Percentiles rank a stretch among this genome's conserved stretches.
Conservation (phyloP, 192 early-diverging fungal species). For the Rhizophlyctis rosea region DNA sequence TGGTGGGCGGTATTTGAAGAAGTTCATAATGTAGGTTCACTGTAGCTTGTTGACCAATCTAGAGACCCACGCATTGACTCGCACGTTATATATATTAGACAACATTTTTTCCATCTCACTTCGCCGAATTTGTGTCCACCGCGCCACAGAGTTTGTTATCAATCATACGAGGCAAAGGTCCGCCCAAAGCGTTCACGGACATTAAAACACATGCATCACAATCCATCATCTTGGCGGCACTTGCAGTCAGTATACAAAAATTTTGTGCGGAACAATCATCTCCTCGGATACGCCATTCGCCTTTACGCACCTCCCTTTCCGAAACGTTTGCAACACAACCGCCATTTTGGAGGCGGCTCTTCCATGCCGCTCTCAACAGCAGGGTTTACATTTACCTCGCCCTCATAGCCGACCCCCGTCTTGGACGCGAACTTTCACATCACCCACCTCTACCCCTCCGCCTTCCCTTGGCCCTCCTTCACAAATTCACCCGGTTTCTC, state of each 20-base stretch:
- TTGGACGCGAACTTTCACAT: constrained; percentile 31
- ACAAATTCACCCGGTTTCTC: constrained; percentile 10
- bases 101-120: too few relatives aligned
- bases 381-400: constrained; percentile 24
- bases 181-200: too few relatives aligned
- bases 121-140: too few relatives aligned
- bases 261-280: not conserved
- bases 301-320: too few relatives aligned
- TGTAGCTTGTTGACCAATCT: too few relatives aligned
- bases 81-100: too few relatives aligned
- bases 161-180: too few relatives aligned
- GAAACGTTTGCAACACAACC: too few relatives aligned
- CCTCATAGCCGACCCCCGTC: constrained; percentile 36
- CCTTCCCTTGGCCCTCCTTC: constrained; percentile 8
- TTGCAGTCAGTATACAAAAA: constrained; percentile 6
- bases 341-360: too few relatives aligned
- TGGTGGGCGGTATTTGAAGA: constrained; percentile 15
- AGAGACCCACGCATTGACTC: too few relatives aligned
- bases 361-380: constrained; percentile 14
- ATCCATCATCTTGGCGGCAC: not conserved
- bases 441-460: constrained; percentile 17
- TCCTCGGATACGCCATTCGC: too few relatives aligned
- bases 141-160: too few relatives aligned
- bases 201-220: not conserved
- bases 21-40: constrained; percentile 16